Conservation (phyloP, 176 grass and related monocot genomes). For the Aegilops speltoides region DNA sequence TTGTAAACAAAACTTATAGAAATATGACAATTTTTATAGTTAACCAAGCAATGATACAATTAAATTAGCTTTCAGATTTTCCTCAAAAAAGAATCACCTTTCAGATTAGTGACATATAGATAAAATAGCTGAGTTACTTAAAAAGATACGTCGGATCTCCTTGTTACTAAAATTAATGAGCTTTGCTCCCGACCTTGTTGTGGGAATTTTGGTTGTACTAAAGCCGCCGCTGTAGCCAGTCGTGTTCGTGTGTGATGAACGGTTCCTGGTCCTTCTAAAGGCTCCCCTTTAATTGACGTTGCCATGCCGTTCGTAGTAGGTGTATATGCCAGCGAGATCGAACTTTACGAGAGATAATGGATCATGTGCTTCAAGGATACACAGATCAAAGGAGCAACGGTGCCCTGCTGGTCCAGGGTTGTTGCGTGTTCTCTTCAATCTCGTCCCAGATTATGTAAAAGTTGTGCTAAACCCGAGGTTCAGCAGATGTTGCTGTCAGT, state of each 20-base stretch:
- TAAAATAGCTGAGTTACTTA: background rate
- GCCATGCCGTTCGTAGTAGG: slow-evolving; percentile 1
- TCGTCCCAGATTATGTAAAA: background rate
- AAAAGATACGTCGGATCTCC: background rate
- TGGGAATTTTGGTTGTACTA: background rate
- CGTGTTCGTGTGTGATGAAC: background rate
- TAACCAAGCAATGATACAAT: too few relatives aligned
- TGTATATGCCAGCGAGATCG: background rate
- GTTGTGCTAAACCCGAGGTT: background rate
- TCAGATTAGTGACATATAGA: background rate
- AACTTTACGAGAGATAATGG: slow-evolving; percentile 13
- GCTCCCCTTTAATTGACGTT: background rate
- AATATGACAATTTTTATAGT: too few relatives aligned
- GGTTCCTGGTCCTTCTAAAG: background rate
- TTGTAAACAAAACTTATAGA: too few relatives aligned
- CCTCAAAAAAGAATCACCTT: too few relatives aligned
- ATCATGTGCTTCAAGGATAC: slow-evolving; percentile 11
- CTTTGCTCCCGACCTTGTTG: background rate
- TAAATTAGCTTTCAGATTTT: too few relatives aligned
- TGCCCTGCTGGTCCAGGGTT: background rate
- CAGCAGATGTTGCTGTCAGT: background rate
- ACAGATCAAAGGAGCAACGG: background rate
- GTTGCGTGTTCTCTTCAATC: background rate
- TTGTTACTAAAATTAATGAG: background rate
- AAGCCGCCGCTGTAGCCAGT: background rate